phyloP scores from a whole-genome alignment of 2,329 filamentous ascomycete genomes.

The Apiospora malaysiana region DNA sequence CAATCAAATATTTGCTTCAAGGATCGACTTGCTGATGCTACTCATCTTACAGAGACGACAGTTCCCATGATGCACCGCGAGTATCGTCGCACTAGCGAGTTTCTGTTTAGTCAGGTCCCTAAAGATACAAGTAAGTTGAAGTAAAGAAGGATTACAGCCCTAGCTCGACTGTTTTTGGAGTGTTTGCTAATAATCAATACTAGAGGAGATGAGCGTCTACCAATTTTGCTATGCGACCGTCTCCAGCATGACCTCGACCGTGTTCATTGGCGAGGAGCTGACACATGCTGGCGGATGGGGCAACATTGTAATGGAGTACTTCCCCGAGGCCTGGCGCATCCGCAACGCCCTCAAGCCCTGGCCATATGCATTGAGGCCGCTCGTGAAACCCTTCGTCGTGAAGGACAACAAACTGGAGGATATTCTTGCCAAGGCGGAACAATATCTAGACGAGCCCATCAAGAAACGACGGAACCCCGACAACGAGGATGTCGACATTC shows the following conservation, averaged over 20 bases:
- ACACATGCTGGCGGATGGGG: conserved; percentile 3
- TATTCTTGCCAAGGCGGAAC: conserved; percentile 10
- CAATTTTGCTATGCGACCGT: conserved; percentile 9
- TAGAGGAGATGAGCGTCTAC: conserved; percentile 6
- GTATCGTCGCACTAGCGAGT: too few relatives aligned
- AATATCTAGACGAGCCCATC: conserved; percentile 5
- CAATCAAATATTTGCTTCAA: too few relatives aligned
- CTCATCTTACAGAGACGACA: background rate
- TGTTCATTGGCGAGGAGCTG: conserved; percentile 18
- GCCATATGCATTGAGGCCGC: background rate
- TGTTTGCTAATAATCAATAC: too few relatives aligned
- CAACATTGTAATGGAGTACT: conserved; percentile 16
- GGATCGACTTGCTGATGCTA: too few relatives aligned
- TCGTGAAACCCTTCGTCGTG: conserved; percentile 10
- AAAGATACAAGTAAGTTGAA: too few relatives aligned
- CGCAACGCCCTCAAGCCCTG: conserved; percentile 18
- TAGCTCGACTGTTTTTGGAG: too few relatives aligned
- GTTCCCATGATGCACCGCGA: too few relatives aligned
- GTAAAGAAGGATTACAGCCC: too few relatives aligned
- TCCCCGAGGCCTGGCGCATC: conserved; percentile 18
- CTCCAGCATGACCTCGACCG: conserved; percentile 6
- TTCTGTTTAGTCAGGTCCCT: too few relatives aligned
- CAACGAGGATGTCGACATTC: conserved; percentile 16
- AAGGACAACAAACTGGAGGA: conserved; percentile 1
- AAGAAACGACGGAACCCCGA: conserved; percentile 1